Conservation (phyloP, 129 eudicot genomes). For the Saposhnikovia divaricata region DNA sequence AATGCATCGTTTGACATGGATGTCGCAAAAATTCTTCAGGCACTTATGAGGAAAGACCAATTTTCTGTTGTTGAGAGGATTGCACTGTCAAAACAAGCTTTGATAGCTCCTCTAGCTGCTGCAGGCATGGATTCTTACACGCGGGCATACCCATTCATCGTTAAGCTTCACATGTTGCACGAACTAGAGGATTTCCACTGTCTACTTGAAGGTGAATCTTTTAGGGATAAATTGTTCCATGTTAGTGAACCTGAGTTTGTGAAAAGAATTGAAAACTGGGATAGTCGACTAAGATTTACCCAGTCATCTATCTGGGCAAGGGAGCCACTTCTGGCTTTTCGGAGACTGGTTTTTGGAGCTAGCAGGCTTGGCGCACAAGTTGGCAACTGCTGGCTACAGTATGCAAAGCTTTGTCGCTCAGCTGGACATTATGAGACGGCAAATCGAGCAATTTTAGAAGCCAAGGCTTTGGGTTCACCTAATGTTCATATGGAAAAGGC, state of each 20-base stretch:
- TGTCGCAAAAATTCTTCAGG: slow-evolving; percentile 88
- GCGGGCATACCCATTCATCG: slow-evolving; percentile 93
- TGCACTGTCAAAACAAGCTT: slow-evolving; percentile 84
- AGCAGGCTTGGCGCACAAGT: slow-evolving; percentile 64
- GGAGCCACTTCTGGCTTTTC: slow-evolving; percentile 92
- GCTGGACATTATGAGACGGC: slow-evolving; percentile 99
- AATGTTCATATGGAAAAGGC: slow-evolving; percentile 97
- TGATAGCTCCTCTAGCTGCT: slow-evolving; percentile 97
- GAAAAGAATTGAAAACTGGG: slow-evolving; percentile 64
- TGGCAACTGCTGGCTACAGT: slow-evolving; percentile 93
- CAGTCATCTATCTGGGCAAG: slow-evolving; percentile 96
- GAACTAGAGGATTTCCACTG: slow-evolving; percentile 83
- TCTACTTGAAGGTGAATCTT: slow-evolving; percentile 76
- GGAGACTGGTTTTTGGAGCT: slow-evolving; percentile 87
- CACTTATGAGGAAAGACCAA: slow-evolving; percentile 79
- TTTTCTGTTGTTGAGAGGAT: slow-evolving; percentile 71
- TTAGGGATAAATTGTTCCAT: slow-evolving; percentile 53
- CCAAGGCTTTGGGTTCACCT: slow-evolving; percentile 70
- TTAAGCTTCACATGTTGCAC: slow-evolving; percentile 87
- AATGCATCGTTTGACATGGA: slow-evolving; percentile 91
- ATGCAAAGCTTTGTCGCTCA: slow-evolving; percentile 95
- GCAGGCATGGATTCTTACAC: slow-evolving; percentile 99
- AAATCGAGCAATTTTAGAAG: slow-evolving; percentile 91
- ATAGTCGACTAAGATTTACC: slow-evolving; percentile 65
- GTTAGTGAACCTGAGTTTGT: slow-evolving; percentile 52